These are phyloP conservation scores for Pythium grandisporangium DNA, from an alignment of 352 stramenopile genomes.

Conservation along the genomic window DNA sequence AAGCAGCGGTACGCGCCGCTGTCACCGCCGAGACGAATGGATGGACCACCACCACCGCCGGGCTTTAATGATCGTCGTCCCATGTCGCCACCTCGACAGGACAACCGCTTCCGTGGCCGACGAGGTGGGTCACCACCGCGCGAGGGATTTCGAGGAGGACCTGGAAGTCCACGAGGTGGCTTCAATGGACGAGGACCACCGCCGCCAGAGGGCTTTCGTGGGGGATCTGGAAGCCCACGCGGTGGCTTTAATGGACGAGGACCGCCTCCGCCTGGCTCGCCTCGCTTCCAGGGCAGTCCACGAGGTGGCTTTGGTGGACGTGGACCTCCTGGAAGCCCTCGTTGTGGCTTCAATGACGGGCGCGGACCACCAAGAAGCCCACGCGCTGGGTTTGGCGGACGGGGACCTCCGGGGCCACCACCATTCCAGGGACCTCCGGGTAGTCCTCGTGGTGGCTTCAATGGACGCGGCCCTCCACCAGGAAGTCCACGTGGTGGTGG, in stretches of 20 bases:
- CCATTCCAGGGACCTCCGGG: neutral
- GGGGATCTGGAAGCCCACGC: neutral
- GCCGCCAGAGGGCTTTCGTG: no score
- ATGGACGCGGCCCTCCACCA: neutral
- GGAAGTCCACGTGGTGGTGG: neutral
- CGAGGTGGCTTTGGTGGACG: no score
- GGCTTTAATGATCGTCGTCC: neutral
- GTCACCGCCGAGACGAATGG: no score
- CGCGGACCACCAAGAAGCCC: neutral
- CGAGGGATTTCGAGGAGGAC: slow-evolving; percentile 5
- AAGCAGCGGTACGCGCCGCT: no score
- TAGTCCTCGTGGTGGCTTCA: neutral
- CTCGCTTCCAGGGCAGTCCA: no score
- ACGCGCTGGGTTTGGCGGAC: neutral
- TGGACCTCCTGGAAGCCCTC: no score
- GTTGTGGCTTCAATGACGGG: no score
- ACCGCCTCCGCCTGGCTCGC: no score
- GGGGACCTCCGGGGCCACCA: neutral
- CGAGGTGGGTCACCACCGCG: slow-evolving; percentile 1
- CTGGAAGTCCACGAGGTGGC: neutral
- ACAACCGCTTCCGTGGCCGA: neutral
- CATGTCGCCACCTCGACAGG: neutral
- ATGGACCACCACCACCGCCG: no score
- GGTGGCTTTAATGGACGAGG: neutral
- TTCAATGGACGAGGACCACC: no score